Base-by-base conservation (phyloP, 768 basidiomycete species). In the Suillus bovinus region DNA sequence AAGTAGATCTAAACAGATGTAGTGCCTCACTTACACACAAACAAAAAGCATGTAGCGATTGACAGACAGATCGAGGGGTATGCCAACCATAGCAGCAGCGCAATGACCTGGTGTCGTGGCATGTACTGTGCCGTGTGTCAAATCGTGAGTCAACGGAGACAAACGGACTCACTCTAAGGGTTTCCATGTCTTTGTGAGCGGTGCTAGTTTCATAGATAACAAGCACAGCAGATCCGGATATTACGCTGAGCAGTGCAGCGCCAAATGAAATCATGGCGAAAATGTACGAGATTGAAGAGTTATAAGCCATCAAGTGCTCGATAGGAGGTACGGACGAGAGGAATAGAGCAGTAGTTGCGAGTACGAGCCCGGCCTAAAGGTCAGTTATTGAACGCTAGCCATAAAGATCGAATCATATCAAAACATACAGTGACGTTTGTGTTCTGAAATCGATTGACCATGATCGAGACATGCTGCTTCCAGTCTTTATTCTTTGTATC, bases 291-390 rank as follows among this genome's bases (percentile, higher is more conserved):
- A 22, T 22, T 54, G 53, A 22, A 24, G n/a, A 24, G 34, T 16
- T 9, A 54, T 54, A 54, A 22, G 34, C 22, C 53, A 54, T 54
- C 53, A 54, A 54, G 16, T 9, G 33, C n/a, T 22, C n/a, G 1
- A 54, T 4, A 24, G 53, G 53, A 54, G 53, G 53, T 1, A 16
- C 2, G 2, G 53, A 54, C 1, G 53, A 54, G 4, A 54, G 22
- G 53, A 54, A 16, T 22, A 54, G 22, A 54, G 34, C 22, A 24
- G 53, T 17, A 36, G 53, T 54, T 54, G 53, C 34, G 5, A 54
- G 53, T 36, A 54, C 34, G 14, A 54, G 53, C 14, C 53, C 53
- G 16, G 53, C 53, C 53, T 54, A 22, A 54, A 54, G n/a, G 7
- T n/a, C 33, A 34, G 22, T 22, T 5, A 16, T 36, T 24, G 14